Percentiles rank a stretch among this genome's conserved stretches.
Conservation (phyloP, 768 basidiomycete genomes). For the Tremella fuciformis region DNA sequence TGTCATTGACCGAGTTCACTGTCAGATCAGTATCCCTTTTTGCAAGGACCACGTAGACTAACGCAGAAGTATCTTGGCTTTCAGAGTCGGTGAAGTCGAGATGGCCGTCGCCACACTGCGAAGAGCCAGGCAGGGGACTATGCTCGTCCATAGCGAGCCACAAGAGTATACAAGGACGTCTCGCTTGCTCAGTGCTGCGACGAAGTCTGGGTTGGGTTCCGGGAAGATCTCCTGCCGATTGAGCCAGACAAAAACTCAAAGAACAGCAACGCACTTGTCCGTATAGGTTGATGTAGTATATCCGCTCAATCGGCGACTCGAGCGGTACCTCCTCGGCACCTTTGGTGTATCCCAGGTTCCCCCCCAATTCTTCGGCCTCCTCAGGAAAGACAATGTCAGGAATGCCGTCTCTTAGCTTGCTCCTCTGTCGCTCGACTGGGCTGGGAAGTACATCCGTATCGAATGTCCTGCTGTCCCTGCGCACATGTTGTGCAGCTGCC, state of each 20-base stretch:
- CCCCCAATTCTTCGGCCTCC: conserved; percentile 1
- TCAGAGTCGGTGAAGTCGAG: conserved; percentile 66
- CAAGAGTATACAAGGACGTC: conserved; percentile 84
- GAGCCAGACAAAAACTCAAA: conserved; percentile 1
- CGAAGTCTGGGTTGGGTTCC: conserved; percentile 74
- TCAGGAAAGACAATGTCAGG: conserved; percentile 8
- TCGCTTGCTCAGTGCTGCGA: conserved; percentile 62
- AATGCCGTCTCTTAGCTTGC: no score
- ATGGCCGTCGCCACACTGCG: conserved; percentile 75
- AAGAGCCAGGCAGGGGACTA: conserved; percentile 86
- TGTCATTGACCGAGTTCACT: conserved; percentile 78
- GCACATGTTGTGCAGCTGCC: background rate
- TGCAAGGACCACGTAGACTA: no score
- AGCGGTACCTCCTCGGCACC: conserved; percentile 44
- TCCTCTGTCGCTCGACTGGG: conserved; percentile 7
- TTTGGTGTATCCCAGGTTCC: conserved; percentile 46
- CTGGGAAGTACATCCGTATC: conserved; percentile 23
- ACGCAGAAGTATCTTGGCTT: conserved; percentile 73
- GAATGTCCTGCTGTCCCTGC: conserved; percentile 46
- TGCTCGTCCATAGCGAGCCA: conserved; percentile 91
- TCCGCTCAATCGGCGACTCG: conserved; percentile 39
- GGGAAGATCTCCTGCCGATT: conserved; percentile 71
- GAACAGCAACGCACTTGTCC: conserved; percentile 57
- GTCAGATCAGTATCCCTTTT: conserved; percentile 59
- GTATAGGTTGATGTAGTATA: conserved; percentile 87